Evolutionary conservation across 148 eudicot genomes (phyloP).

Genomic region (Fagopyrum homotropicum): DNA sequence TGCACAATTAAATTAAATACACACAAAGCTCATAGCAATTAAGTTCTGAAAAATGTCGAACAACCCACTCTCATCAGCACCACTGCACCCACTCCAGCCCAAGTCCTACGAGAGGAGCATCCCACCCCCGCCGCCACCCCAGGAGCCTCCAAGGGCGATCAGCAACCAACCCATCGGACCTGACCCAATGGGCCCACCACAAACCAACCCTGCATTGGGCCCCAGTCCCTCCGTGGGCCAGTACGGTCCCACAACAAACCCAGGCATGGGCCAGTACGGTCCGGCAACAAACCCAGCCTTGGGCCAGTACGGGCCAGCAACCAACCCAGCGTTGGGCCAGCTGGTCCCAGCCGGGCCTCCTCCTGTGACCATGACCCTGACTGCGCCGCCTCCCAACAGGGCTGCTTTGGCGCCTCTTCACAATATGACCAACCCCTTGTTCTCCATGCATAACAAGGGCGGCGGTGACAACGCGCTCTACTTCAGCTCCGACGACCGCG

Average conservation of each 20-base stretch:
- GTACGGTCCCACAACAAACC: no score
- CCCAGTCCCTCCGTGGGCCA: background rate
- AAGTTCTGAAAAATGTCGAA: background rate
- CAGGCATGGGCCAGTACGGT: background rate
- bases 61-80: conserved; percentile 1
- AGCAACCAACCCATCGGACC: background rate
- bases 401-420: background rate
- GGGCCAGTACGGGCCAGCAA: no score
- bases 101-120: conserved; percentile 1
- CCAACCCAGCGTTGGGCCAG: background rate
- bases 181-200: conserved; percentile 6
- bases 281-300: background rate
- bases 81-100: conserved; percentile 3
- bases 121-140: background rate
- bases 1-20: background rate
- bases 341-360: background rate
- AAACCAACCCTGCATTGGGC: background rate
- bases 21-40: background rate
- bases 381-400: background rate
- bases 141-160: background rate
- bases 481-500: conserved; percentile 17
- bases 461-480: background rate
- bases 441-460: background rate
- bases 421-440: background rate
- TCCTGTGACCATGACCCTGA: background rate